Evolutionary conservation across 495 filamentous ascomycete genomes (phyloP).

Genomic region (Clavariopsis aquatica): DNA sequence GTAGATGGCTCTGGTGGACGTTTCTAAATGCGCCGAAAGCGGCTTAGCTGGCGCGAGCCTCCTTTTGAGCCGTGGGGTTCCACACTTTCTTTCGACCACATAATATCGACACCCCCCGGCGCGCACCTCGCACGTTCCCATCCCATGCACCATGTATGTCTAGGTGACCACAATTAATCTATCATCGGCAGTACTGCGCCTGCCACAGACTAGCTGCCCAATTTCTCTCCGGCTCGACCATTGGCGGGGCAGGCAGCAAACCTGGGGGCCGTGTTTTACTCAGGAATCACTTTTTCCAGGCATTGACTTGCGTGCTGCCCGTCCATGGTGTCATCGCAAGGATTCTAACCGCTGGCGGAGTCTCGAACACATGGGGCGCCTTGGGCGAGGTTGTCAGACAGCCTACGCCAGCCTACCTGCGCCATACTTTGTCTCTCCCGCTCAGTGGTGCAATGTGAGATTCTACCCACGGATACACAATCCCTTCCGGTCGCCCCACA

Average conservation of each 20-base stretch:
- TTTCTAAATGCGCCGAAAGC: neutral
- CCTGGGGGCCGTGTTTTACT: neutral
- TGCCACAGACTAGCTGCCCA: slow-evolving; percentile 6
- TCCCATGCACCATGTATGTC: neutral
- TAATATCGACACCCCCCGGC: slow-evolving; percentile 12
- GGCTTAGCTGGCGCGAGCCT: neutral
- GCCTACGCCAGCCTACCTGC: neutral
- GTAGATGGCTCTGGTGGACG: neutral
- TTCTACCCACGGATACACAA: neutral
- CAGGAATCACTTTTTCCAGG: slow-evolving; percentile 1
- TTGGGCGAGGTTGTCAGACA: neutral
- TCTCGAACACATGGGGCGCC: neutral
- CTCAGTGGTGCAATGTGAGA: neutral
- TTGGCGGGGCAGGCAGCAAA: slow-evolving; percentile 6
- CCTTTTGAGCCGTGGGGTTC: neutral
- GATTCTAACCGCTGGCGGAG: neutral
- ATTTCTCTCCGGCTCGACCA: slow-evolving; percentile 16
- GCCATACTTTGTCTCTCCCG: neutral
- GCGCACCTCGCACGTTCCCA: slow-evolving; percentile 4
- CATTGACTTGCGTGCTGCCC: slow-evolving; percentile 12
- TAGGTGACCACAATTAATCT: slow-evolving; percentile 11
- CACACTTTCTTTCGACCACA: slow-evolving; percentile 12
- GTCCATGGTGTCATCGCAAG: neutral
- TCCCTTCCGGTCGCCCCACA: neutral
- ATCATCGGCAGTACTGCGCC: slow-evolving; percentile 13